These are phyloP conservation scores for Gossypium herbaceum DNA, from an alignment of 345 rosid species.

Conservation along the genomic window DNA sequence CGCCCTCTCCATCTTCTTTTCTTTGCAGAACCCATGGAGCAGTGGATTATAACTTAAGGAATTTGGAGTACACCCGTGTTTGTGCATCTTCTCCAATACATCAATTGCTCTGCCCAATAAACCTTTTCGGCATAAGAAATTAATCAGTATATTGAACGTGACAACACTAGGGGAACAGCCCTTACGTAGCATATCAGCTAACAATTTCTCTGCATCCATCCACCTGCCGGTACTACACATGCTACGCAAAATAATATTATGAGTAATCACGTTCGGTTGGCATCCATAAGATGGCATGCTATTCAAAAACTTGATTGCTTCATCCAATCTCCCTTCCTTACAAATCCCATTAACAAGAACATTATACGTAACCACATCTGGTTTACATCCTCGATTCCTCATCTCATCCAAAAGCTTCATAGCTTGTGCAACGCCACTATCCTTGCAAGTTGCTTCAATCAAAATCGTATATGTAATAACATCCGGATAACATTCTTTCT, in stretches of 20 bases:
- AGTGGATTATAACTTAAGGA: conserved; percentile 76
- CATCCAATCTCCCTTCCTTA: conserved; percentile 78
- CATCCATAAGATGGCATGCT: conserved; percentile 63
- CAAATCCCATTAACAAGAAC: conserved; percentile 87
- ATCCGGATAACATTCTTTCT: conserved; percentile 68
- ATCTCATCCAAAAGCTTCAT: conserved; percentile 91
- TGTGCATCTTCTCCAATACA: conserved; percentile 78
- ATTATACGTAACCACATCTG: conserved; percentile 77
- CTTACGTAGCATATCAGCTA: conserved; percentile 65
- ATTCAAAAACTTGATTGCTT: conserved; percentile 75
- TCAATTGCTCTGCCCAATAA: conserved; percentile 76
- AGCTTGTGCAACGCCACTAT: conserved; percentile 73
- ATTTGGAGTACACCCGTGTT: conserved; percentile 73
- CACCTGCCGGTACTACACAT: conserved; percentile 83
- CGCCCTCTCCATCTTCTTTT: conserved; percentile 82
- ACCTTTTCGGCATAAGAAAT: conserved; percentile 78
- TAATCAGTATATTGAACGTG: conserved; percentile 86
- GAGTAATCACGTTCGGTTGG: conserved; percentile 75
- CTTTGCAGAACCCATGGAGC: conserved; percentile 85
- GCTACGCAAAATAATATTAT: conserved; percentile 73
- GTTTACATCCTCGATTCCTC: conserved; percentile 72
- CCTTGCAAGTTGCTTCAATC: conserved; percentile 81
- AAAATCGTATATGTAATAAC: conserved; percentile 74
- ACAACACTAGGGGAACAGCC: conserved; percentile 87
- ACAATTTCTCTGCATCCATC: conserved; percentile 81